phyloP scores from a whole-genome alignment of 2,329 filamentous ascomycete genomes.

The Fusarium nanum region DNA sequence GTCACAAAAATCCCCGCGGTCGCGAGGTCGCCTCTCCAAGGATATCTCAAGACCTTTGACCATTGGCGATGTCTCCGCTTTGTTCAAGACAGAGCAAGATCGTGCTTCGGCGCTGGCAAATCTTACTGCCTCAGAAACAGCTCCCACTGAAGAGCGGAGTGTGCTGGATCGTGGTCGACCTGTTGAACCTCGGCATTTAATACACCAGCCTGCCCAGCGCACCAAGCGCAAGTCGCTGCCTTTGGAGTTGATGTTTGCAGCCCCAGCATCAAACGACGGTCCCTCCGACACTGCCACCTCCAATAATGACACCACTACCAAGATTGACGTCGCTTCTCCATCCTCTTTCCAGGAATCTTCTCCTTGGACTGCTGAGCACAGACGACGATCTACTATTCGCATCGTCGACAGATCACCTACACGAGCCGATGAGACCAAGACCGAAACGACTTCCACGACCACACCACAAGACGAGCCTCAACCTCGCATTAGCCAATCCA shows the following conservation, averaged over 20 bases:
- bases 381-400: slow-evolving; percentile 5
- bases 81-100: slow-evolving; percentile 6
- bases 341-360: slow-evolving; percentile 5
- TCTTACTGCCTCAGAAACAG: background rate
- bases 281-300: background rate
- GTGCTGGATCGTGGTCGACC: slow-evolving; percentile 24
- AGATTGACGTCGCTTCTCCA: slow-evolving; percentile 1
- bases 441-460: background rate
- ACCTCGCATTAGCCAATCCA: background rate
- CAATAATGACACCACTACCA: background rate
- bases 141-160: background rate
- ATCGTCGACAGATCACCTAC: slow-evolving; percentile 1
- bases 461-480: background rate
- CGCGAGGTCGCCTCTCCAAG: background rate
- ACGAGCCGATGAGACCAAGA: slow-evolving; percentile 6
- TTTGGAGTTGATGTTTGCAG: slow-evolving; percentile 17
- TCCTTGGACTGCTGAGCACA: slow-evolving; percentile 1
- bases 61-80: background rate
- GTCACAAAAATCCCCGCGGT: background rate
- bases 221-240: slow-evolving; percentile 24
- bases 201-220: slow-evolving; percentile 13
- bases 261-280: slow-evolving; percentile 3
- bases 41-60: slow-evolving; percentile 4
- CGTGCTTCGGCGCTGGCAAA: slow-evolving; percentile 6
- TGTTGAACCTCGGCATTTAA: slow-evolving; percentile 22